Evolutionary conservation across 2,329 filamentous ascomycete genomes (phyloP).

Genomic region (Diaporthe capsici): DNA sequence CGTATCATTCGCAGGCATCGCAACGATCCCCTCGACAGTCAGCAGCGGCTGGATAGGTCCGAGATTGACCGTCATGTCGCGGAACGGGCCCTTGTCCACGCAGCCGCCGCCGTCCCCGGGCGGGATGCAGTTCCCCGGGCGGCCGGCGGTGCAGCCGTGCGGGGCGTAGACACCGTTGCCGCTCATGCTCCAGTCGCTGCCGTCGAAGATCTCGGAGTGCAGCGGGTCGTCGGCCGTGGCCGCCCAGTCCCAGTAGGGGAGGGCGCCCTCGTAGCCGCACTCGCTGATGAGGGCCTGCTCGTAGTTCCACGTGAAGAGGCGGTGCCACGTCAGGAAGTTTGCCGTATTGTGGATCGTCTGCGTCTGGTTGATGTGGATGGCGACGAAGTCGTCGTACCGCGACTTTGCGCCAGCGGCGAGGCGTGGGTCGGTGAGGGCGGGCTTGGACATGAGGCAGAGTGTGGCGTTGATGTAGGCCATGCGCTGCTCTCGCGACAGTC

Average conservation of each 20-base stretch:
- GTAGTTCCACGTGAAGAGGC: constrained; percentile 49
- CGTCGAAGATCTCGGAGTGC: constrained; percentile 63
- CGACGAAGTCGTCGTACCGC: constrained; percentile 50
- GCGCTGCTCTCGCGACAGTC: constrained; percentile 40
- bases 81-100: constrained; percentile 50
- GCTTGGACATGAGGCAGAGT: constrained; percentile 48
- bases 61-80: constrained; percentile 51
- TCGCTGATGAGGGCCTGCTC: constrained; percentile 50
- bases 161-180: constrained; percentile 54
- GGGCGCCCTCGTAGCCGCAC: constrained; percentile 50
- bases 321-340: constrained; percentile 51
- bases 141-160: constrained; percentile 40
- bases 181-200: constrained; percentile 58
- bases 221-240: constrained; percentile 56
- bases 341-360: constrained; percentile 44
- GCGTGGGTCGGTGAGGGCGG: constrained; percentile 44
- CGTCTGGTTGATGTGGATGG: constrained; percentile 48
- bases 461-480: constrained; percentile 50
- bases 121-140: constrained; percentile 46
- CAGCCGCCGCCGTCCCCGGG: constrained; percentile 51
- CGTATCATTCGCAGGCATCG: constrained; percentile 8
- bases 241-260: constrained; percentile 61
- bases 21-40: neutral
- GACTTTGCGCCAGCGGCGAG: constrained; percentile 49
- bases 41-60: constrained; percentile 46